Base-by-base conservation (phyloP, 2,329 filamentous ascomycete genomes). In the Alternaria dauci region DNA sequence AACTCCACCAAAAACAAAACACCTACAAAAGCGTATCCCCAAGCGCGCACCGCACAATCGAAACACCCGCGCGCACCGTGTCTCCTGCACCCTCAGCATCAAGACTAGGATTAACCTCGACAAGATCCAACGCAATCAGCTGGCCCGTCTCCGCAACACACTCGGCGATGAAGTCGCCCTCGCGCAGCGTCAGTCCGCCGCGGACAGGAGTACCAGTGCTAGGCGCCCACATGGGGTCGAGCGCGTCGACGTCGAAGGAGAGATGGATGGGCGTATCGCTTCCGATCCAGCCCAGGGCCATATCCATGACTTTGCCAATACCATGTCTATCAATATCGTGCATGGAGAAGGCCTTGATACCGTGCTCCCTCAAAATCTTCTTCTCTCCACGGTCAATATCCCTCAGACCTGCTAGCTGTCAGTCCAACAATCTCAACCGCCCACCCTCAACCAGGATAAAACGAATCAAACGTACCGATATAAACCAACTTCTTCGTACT, bases 271-370 rank as follows among this genome's bases (percentile, higher is more conserved):
- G 95, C 0, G 94, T 97, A 78, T 98, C 95, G 74, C 84, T 88
- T 70, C 95, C 95, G 68, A 98, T 96, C 83, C 97, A 94, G 32
- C 90, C 94, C 54, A 99, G 86, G n/a, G 94, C 94, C 94, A 97
- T 96, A 75, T 98, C 95, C 82, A 99, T 93, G 66, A 99, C 93
- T 67, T 90, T 91, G 56, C 95, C 95, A 73, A 99, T 99, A 47
- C 95, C 95, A 76, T 98, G 86, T 55, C 92, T 93, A 66, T 99
- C 95, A 79, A 99, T 91, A 77, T 99, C 95, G 77, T 97, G 95
- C 95, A 99, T 99, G 82, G 91, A 94, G 76, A 98, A 99, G 4
- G 94, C 94, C 84, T 92, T 94, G 83, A 99, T 95, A 42, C 91
- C 90, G 74, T 98, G 84, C 68, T 98, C 92, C 59, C 90, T 86